Evolutionary conservation across 805 yeast genomes (phyloP).

Genomic region (Lachancea sp.): DNA sequence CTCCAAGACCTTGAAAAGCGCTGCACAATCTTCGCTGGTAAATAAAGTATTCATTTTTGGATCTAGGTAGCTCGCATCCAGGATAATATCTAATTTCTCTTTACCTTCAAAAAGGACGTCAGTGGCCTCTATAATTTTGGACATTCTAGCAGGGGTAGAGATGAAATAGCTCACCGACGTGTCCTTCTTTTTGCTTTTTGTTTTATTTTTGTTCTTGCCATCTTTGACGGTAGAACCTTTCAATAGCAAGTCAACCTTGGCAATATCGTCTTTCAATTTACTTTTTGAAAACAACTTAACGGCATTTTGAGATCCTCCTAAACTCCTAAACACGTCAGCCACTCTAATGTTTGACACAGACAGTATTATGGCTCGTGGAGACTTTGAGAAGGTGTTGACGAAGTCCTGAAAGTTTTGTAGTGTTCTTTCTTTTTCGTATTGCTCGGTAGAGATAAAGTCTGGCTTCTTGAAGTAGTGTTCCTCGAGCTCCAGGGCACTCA

Average conservation of each 20-base stretch:
- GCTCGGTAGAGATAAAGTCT: conserved; percentile 57
- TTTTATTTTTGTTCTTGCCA: conserved; percentile 3
- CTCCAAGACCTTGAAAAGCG: conserved; percentile 24
- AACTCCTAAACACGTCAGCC: conserved; percentile 72
- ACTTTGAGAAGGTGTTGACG: conserved; percentile 44
- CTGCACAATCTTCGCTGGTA: conserved; percentile 23
- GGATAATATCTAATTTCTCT: conserved; percentile 31
- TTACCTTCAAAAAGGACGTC: conserved; percentile 30
- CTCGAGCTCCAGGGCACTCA: conserved; percentile 68
- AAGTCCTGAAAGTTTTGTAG: conserved; percentile 52
- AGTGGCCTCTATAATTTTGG: conserved; percentile 23
- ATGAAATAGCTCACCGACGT: conserved; percentile 22
- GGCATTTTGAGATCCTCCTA: conserved; percentile 47
- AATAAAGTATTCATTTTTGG: conserved; percentile 27
- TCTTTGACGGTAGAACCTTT: conserved; percentile 2
- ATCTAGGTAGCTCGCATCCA: conserved; percentile 33
- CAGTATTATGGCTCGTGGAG: conserved; percentile 40
- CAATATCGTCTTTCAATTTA: conserved; percentile 56
- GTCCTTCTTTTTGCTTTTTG: conserved; percentile 14
- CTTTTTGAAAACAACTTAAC: conserved; percentile 72
- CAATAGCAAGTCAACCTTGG: conserved; percentile 21
- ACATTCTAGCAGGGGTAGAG: conserved; percentile 30
- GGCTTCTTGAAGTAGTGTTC: conserved; percentile 54
- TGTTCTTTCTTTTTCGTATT: conserved; percentile 44
- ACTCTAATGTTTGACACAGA: conserved; percentile 82